A percentile compares a stretch with the other conserved stretches of the same genome.
Evolutionary conservation across 352 stramenopile species (phyloP).

Genomic region (Vaucheria bursata): DNA sequence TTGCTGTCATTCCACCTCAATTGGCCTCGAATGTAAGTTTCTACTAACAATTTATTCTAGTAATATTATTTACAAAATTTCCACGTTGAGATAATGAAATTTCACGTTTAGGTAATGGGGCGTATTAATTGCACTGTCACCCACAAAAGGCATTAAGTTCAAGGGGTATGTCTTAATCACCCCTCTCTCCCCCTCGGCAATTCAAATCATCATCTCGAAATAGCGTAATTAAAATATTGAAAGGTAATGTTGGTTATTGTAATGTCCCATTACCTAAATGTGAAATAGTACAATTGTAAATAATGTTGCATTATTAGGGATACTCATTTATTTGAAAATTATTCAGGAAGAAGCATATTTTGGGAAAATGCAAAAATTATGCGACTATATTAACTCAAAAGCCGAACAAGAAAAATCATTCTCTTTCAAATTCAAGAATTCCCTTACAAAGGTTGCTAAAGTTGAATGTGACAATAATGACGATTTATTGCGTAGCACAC

Average conservation of each 20-base stretch:
- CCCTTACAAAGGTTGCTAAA: slow-evolving; percentile 1
- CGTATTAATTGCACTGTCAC: neutral
- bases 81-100: neutral
- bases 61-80: neutral
- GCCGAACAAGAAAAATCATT: slow-evolving; percentile 6
- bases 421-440: slow-evolving; percentile 20
- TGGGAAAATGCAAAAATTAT: slow-evolving; percentile 19
- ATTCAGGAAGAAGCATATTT: slow-evolving; percentile 18
- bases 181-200: neutral
- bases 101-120: neutral
- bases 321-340: neutral
- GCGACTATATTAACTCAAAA: slow-evolving; percentile 27
- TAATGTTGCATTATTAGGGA: neutral
- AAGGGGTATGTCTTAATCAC: neutral
- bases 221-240: neutral
- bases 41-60: neutral
- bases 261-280: neutral
- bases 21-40: neutral
- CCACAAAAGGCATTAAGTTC: neutral
- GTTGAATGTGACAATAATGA: neutral
- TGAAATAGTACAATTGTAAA: neutral
- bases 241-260: neutral
- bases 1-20: slow-evolving; percentile 29
- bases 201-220: neutral
- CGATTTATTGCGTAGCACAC: neutral